These are phyloP conservation scores for Luffa acutangula DNA, from an alignment of 306 rosid species.

Conservation along the genomic window DNA sequence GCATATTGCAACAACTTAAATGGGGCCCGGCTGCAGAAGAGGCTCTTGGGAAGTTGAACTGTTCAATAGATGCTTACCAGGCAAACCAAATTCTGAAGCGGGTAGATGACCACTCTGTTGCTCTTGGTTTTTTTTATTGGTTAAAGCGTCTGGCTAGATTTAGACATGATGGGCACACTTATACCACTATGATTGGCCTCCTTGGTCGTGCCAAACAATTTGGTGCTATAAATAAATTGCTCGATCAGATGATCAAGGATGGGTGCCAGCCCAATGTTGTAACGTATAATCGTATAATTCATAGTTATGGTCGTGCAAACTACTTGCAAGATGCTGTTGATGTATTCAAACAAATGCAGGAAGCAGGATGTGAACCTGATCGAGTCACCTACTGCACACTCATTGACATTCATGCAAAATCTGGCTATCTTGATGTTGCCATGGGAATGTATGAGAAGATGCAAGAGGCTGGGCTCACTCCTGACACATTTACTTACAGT, in stretches of 20 bases:
- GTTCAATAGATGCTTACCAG: slow-evolving; percentile 61
- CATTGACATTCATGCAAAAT: slow-evolving; percentile 91
- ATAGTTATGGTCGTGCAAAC: slow-evolving; percentile 92
- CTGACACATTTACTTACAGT: slow-evolving; percentile 93
- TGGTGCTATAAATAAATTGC: slow-evolving; percentile 51
- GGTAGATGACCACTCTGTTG: slow-evolving; percentile 65
- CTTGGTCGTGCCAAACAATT: slow-evolving; percentile 89
- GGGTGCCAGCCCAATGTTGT: slow-evolving; percentile 90
- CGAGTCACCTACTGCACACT: slow-evolving; percentile 95
- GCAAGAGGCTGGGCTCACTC: slow-evolving; percentile 83
- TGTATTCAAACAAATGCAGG: slow-evolving; percentile 76
- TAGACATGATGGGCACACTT: slow-evolving; percentile 82
- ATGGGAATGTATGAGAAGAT: slow-evolving; percentile 71
- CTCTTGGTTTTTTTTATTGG: slow-evolving; percentile 75
- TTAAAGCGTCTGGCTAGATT: slow-evolving; percentile 58
- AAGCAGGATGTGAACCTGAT: slow-evolving; percentile 67
- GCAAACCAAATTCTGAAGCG: slow-evolving; percentile 87
- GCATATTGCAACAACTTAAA: slow-evolving; percentile 40
- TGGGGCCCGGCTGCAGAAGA: slow-evolving; percentile 74
- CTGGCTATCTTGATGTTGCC: slow-evolving; percentile 82
- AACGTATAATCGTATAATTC: slow-evolving; percentile 84
- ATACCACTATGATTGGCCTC: slow-evolving; percentile 93
- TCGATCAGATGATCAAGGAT: slow-evolving; percentile 74
- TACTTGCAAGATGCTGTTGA: slow-evolving; percentile 66
- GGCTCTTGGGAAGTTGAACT: slow-evolving; percentile 51